Evolutionary conservation across 2,329 filamentous ascomycete species (phyloP).

Genomic region (Zymoseptoria crescenta): DNA sequence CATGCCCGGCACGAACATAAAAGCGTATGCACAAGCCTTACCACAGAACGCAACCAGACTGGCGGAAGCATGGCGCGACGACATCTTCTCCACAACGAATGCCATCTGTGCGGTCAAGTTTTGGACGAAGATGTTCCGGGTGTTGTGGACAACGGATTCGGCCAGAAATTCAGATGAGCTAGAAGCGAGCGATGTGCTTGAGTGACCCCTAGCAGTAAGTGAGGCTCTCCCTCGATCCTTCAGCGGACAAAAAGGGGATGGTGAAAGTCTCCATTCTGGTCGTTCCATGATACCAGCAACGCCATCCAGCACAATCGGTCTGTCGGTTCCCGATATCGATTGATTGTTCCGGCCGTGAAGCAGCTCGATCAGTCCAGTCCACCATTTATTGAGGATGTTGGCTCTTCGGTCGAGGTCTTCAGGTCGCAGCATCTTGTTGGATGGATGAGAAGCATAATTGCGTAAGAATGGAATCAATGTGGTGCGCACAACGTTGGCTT

Average conservation of each 20-base stretch:
- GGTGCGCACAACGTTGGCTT: slow-evolving; percentile 65
- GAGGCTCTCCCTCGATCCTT: slow-evolving; percentile 45
- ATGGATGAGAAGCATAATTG: slow-evolving; percentile 59
- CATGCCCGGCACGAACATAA: slow-evolving; percentile 83
- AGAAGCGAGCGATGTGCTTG: slow-evolving; percentile 53
- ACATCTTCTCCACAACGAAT: slow-evolving; percentile 85
- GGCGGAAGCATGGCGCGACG: slow-evolving; percentile 61
- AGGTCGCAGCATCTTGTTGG: slow-evolving; percentile 57
- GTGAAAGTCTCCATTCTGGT: slow-evolving; percentile 74
- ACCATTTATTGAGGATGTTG: slow-evolving; percentile 83
- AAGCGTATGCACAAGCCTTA: slow-evolving; percentile 85
- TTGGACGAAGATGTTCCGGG: slow-evolving; percentile 75
- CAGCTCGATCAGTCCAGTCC: slow-evolving; percentile 73
- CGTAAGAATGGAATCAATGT: slow-evolving; percentile 70
- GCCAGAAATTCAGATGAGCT: slow-evolving; percentile 59
- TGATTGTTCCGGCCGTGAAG: slow-evolving; percentile 68
- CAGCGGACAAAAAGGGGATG: slow-evolving; percentile 58
- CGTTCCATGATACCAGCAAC: slow-evolving; percentile 77
- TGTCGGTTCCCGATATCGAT: slow-evolving; percentile 74
- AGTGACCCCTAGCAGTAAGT: slow-evolving; percentile 41
- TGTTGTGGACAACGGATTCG: slow-evolving; percentile 76
- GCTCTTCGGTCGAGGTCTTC: slow-evolving; percentile 77
- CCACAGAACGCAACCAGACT: slow-evolving; percentile 72
- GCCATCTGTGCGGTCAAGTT: slow-evolving; percentile 77
- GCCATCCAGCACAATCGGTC: slow-evolving; percentile 71